Base-by-base conservation (phyloP, 2,329 filamentous ascomycete genomes). In the Sordariomycetes sp. region DNA sequence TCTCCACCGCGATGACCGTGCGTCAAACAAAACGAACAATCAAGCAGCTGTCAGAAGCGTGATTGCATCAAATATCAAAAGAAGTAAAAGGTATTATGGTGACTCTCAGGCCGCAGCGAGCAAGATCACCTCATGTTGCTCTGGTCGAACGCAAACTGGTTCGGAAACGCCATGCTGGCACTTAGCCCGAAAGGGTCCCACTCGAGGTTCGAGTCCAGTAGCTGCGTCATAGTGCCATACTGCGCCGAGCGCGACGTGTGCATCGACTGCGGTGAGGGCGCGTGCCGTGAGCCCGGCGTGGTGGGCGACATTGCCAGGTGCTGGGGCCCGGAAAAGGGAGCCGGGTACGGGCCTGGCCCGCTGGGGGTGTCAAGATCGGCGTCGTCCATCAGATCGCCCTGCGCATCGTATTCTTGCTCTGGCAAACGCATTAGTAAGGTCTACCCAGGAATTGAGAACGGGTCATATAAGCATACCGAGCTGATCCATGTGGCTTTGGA, bases 331-430 rank as follows among this genome's bases (percentile, higher is more conserved):
- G 83, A 81, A 68, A 81, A 78, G 59, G 75, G 73, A 60, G 77
- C 76, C 14, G 82, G 76, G 65, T 89, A 93, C 10, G 86, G 81
- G 16, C 83, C 83, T 52, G 85, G 81, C 50, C 84, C 85, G 58
- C 70, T 74, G 2, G 87, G 81, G 12, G 85, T 83, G 61, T 90
- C 86, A 63, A 85, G 82, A 65, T 89, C 86, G 64, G 85, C 76
- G 61, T 95, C 89, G 67, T 97, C 92, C 71, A 95, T 85, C 80
- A 96, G 89, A 67, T 93, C 90, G 71, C 83, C 83, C 74, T 90
- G 89, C 58, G 90, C 88, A 71, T 97, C 92, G 75, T 97, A 97
- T 78, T 97, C 93, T 80, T 96, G 91, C 77, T 97, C 93, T 97
- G 77, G 78, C 80, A 5, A 40, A 35, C 79, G 90, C 89, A 34